Percentiles rank a stretch among this genome's conserved stretches.
These are phyloP conservation scores for Leishmania aethiopica DNA, from an alignment of 208 protist genomes.

Conservation along the genomic window DNA sequence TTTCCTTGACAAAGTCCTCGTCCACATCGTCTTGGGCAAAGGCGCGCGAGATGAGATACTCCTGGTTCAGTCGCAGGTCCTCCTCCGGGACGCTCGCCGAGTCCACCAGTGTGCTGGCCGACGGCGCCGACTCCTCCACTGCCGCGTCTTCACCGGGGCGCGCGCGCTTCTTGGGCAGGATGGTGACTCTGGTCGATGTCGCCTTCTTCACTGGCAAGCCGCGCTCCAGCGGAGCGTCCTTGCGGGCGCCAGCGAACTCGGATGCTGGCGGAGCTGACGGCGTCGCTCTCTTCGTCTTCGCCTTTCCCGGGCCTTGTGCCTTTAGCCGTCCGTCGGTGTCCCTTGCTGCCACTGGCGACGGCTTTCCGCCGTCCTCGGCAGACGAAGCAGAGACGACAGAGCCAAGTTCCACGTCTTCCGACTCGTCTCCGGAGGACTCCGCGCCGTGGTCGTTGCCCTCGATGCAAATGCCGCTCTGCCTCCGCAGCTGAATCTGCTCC, in stretches of 20 bases:
- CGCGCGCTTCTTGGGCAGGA: constrained; percentile 24
- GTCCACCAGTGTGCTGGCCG: background rate
- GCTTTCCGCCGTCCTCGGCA: background rate
- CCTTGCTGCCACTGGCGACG: background rate
- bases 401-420: constrained; percentile 15
- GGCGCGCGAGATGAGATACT: constrained; percentile 90
- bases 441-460: constrained; percentile 8
- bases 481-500: constrained; percentile 59
- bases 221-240: constrained; percentile 2
- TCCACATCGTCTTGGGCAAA: constrained; percentile 92
- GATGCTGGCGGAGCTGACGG: background rate
- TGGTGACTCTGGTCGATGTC: constrained; percentile 30
- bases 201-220: constrained; percentile 6
- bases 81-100: constrained; percentile 29
- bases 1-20: constrained; percentile 91
- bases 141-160: constrained; percentile 4
- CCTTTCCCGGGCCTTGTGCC: background rate
- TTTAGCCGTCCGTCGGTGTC: background rate
- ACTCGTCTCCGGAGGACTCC: constrained; percentile 12
- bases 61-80: constrained; percentile 58
- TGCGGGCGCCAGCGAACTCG: constrained; percentile 28
- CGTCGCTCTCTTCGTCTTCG: background rate
- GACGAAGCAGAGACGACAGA: constrained; percentile 14
- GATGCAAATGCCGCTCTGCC: constrained; percentile 44
- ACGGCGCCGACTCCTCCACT: background rate